Evolutionary conservation across 2,329 filamentous ascomycete species (phyloP).

Genomic region (Fusarium drepaniforme): DNA sequence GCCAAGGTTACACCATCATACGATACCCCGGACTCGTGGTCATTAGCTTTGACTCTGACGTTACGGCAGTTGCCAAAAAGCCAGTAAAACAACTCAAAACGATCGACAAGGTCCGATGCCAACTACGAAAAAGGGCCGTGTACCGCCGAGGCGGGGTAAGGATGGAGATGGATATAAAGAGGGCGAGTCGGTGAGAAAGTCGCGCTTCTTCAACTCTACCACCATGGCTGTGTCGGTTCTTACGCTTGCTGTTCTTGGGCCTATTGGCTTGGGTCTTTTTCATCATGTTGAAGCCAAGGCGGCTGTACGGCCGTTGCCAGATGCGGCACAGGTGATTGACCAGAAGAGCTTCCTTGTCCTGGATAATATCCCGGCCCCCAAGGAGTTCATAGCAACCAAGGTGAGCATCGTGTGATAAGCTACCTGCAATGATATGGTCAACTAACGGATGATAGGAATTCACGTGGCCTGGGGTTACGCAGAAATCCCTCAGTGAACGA

Average conservation of each 20-base stretch:
- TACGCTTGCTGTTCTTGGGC: slow-evolving; percentile 2
- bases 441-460: slow-evolving; percentile 13
- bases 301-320: slow-evolving; percentile 12
- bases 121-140: background rate
- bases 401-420: background rate
- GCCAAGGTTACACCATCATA: background rate
- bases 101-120: slow-evolving; percentile 3
- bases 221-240: slow-evolving; percentile 10
- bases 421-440: no score
- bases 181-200: background rate
- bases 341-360: slow-evolving; percentile 41
- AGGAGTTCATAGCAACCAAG: slow-evolving; percentile 34
- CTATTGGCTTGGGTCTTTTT: slow-evolving; percentile 5
- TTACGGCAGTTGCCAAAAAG: background rate
- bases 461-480: slow-evolving; percentile 39
- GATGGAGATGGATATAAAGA: background rate
- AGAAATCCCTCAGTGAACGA: slow-evolving; percentile 33
- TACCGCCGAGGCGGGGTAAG: slow-evolving; percentile 1
- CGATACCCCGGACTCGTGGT: background rate
- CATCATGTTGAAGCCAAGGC: background rate
- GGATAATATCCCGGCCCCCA: slow-evolving; percentile 26
- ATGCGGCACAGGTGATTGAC: slow-evolving; percentile 36
- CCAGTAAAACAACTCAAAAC: background rate
- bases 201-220: background rate
- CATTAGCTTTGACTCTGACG: background rate